Base-by-base conservation (phyloP, 192 early-diverging fungal genomes). In the Phycomyces nitens region DNA sequence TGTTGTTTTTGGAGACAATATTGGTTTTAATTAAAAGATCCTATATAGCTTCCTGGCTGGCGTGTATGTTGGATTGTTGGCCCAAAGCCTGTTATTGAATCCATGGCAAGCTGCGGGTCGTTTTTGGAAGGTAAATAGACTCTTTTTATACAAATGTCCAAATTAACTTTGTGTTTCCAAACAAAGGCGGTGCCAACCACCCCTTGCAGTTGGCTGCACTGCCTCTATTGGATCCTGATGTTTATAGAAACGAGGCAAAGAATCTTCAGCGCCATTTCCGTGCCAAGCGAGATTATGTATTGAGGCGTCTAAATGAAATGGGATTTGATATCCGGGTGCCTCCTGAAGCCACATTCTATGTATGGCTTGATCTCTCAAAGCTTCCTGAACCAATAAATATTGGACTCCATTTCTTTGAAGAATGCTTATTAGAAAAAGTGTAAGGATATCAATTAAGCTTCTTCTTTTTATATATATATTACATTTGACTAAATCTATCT, bases 21-120 rank as follows among this genome's bases (percentile, higher is more conserved):
- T n/a, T n/a, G n/a, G n/a, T n/a, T n/a, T n/a, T n/a, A n/a, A n/a
- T n/a, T n/a, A n/a, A n/a, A n/a, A n/a, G n/a, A n/a, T n/a, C n/a
- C 22, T 26, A 21, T 53, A n/a, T 60, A 68, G 66, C 58, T 83
- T 15, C 82, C 82, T n/a, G 82, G 82, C 16, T 84, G 82, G 82
- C 70, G 82, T 24, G 64, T 80, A 3, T 83, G 80, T 43, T 84
- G 82, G 82, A 73, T 84, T 38, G 67, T 84, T 8, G 82, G 77
- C 18, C 82, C 82, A 18, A 75, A 82, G 55, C 65, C 66, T 6
- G 68, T 82, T 5, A 78, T 84, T 39, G 76, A 77, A 11, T 73
- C 80, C 11, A 73, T 84, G 78, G 56, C 70, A 65, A 70, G 75
- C 5, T 64, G 72, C 16, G 82, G 82, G 14, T 75, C 72, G 16